Evolutionary conservation across 2,329 filamentous ascomycete genomes (phyloP).

Genomic region (Phialophora expanda): DNA sequence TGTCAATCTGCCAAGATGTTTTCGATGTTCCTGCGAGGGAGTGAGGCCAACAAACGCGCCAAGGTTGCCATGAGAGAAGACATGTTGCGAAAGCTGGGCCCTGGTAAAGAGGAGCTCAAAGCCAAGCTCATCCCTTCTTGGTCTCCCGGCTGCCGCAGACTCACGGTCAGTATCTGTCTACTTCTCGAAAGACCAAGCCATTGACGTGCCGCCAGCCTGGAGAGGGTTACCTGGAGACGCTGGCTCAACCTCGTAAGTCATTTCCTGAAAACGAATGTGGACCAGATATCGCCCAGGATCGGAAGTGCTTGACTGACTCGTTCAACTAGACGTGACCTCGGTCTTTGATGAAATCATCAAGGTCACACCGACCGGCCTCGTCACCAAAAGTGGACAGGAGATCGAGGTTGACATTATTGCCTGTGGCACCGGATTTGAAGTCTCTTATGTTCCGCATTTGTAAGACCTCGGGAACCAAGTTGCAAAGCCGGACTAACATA

Average conservation of each 20-base stretch:
- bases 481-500: background rate
- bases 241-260: slow-evolving; percentile 42
- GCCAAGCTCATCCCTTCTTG: slow-evolving; percentile 41
- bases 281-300: background rate
- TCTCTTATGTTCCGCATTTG: slow-evolving; percentile 25
- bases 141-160: slow-evolving; percentile 51
- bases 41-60: slow-evolving; percentile 48
- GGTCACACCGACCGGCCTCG: slow-evolving; percentile 49
- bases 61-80: slow-evolving; percentile 49
- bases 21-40: slow-evolving; percentile 44
- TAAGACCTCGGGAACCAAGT: background rate
- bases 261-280: background rate
- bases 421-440: slow-evolving; percentile 53
- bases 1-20: slow-evolving; percentile 15
- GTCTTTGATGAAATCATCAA: slow-evolving; percentile 47
- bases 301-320: slow-evolving; percentile 2
- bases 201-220: slow-evolving; percentile 45
- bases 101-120: slow-evolving; percentile 51
- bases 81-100: slow-evolving; percentile 51
- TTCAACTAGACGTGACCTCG: slow-evolving; percentile 38
- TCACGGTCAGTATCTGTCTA: slow-evolving; percentile 44
- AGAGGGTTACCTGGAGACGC: slow-evolving; percentile 57
- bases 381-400: slow-evolving; percentile 45
- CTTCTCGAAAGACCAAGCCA: background rate
- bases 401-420: slow-evolving; percentile 49